Conservation (phyloP, 257 asterid species). For the Cruciata laevipes region DNA sequence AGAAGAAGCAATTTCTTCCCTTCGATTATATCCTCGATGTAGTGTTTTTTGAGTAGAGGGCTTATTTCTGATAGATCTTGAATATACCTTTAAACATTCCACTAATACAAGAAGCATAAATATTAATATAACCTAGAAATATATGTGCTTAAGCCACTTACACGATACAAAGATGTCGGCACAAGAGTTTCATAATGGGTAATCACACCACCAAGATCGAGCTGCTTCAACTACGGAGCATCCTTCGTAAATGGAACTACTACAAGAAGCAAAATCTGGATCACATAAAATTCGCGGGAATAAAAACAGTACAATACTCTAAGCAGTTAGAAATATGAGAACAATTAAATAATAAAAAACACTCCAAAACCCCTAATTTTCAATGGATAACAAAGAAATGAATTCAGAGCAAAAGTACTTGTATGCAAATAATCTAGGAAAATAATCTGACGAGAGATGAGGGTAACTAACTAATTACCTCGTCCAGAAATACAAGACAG, state of each 20-base stretch:
- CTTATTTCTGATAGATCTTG: background rate
- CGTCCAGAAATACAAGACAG: too few relatives aligned
- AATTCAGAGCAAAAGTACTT: constrained; percentile 7
- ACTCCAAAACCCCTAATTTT: background rate
- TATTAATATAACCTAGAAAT: background rate
- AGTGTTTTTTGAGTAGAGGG: background rate
- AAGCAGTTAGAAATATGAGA: too few relatives aligned
- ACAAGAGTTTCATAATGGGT: constrained; percentile 92
- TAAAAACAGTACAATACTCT: background rate
- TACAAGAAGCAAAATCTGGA: constrained; percentile 74
- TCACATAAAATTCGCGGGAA: background rate
- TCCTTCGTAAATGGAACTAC: constrained; percentile 95
- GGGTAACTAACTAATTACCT: too few relatives aligned
- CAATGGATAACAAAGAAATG: background rate
- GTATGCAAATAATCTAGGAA: too few relatives aligned
- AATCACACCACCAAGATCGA: constrained; percentile 95
- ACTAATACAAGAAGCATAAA: background rate
- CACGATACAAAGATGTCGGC: constrained; percentile 73
- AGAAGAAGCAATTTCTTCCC: constrained; percentile 60
- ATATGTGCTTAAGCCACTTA: constrained; percentile 30
- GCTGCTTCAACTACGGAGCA: constrained; percentile 72
- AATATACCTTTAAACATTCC: background rate
- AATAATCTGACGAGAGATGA: too few relatives aligned
- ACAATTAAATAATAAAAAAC: too few relatives aligned
- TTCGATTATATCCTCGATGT: constrained; percentile 4